phyloP scores from a whole-genome alignment of 495 filamentous ascomycete genomes.

The Rhypophila decipiens region DNA sequence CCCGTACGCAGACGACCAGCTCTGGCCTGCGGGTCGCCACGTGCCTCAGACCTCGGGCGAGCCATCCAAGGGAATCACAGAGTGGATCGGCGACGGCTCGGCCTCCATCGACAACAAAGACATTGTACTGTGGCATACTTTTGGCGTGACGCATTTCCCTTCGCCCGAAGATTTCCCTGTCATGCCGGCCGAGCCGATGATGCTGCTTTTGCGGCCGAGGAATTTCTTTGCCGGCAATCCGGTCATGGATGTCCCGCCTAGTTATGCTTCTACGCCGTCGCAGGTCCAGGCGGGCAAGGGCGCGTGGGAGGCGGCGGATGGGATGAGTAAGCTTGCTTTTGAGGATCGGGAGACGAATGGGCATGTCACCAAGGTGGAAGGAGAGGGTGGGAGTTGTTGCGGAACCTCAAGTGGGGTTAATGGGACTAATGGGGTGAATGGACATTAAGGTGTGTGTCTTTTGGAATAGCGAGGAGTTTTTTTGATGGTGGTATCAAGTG shows the following conservation, averaged over 20 bases:
- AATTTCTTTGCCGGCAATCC: slow-evolving; percentile 88
- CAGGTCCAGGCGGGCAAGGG: slow-evolving; percentile 49
- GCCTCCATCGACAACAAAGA: slow-evolving; percentile 76
- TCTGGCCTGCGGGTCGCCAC: slow-evolving; percentile 88
- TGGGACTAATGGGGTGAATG: slow-evolving; percentile 20
- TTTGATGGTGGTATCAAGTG: too few species aligned
- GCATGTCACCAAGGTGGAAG: too few species aligned
- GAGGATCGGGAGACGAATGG: background rate
- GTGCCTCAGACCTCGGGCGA: slow-evolving; percentile 90
- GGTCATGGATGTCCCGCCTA: slow-evolving; percentile 80
- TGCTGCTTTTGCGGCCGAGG: slow-evolving; percentile 70
- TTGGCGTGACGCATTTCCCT: slow-evolving; percentile 89
- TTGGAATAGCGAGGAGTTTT: too few species aligned
- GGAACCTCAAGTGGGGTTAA: slow-evolving; percentile 4
- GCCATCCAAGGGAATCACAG: slow-evolving; percentile 68
- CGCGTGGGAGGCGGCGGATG: slow-evolving; percentile 41
- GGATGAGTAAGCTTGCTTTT: slow-evolving; percentile 40
- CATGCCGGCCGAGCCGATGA: slow-evolving; percentile 85
- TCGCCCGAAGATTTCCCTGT: slow-evolving; percentile 90
- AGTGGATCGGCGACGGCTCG: slow-evolving; percentile 75
- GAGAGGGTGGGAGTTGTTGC: slow-evolving; percentile 20
- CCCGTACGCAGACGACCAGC: slow-evolving; percentile 77
- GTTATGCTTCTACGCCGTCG: slow-evolving; percentile 66
- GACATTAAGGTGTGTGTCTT: too few species aligned
- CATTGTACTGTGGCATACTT: slow-evolving; percentile 94